Base-by-base conservation (phyloP, 805 yeast genomes). In the Dipodascus albidus region DNA sequence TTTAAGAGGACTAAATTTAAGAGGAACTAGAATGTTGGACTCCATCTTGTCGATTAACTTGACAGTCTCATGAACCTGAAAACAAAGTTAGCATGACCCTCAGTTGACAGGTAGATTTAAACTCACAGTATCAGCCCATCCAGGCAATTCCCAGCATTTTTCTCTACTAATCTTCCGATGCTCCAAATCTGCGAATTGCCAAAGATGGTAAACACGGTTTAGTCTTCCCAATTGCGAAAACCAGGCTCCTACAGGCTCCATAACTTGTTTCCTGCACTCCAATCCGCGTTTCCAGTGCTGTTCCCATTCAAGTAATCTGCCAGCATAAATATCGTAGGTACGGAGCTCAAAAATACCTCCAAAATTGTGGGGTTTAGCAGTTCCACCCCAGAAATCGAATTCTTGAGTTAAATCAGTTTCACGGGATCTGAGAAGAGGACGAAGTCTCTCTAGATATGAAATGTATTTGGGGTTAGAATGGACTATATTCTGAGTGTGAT, bases 161-260 rank as follows among this genome's bases (percentile, higher is more conserved):
- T 69, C 73, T 41, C 75, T 62, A 23, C 71, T 63, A 23, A 69
- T 54, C 55, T 67, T 67, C 21, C 75, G 67, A 49, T 71, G 75
- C 60, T 72, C 72, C 23, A 71, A 59, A 52, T 72, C 75, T 1
- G 73, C 70, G 61, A 71, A 71, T 61, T 71, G 75, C 75, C 75
- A 71, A 48, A 71, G 57, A 52, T 71, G 75, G 53, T 71, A 70
- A 3, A 71, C 75, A 19, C 68, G 60, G 59, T 71, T 72, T n/a
- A 71, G 61, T 3, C 60, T 56, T 3, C 75, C 75, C 24, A 71
- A 57, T 55, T 69, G 70, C 23, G 70, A 58, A 59, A 72, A 71
- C 75, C 75, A 71, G 3, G 75, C 75, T 3, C 75, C 75, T 1
- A 71, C 74, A 1, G 75, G 75, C 62, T 72, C 74, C 75, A 71